A percentile compares a stretch with the other conserved stretches of the same genome.
These are phyloP conservation scores for Fagus crenata DNA, from an alignment of 306 rosid genomes.

Conservation along the genomic window DNA sequence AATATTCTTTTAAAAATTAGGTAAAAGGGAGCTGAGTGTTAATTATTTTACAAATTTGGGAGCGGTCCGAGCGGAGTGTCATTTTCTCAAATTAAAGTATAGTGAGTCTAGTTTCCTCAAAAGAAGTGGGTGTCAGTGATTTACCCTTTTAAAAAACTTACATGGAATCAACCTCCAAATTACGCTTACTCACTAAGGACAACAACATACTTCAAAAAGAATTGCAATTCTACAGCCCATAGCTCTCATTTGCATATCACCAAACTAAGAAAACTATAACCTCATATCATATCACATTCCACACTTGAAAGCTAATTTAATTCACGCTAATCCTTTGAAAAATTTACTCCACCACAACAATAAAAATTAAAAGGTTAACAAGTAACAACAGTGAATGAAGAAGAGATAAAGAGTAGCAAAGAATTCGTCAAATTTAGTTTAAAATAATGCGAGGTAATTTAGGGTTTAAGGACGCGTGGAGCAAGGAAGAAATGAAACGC, in stretches of 20 bases:
- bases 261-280: slow-evolving; percentile 35
- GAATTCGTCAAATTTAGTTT: slow-evolving; percentile 40
- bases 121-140: no score
- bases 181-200: slow-evolving; percentile 93
- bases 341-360: not conserved
- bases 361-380: not conserved
- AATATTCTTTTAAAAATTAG: no score
- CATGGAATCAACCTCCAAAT: slow-evolving; percentile 98
- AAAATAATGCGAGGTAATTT: slow-evolving; percentile 24
- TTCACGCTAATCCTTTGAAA: slow-evolving; percentile 9
- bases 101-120: no score
- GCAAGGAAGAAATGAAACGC: not conserved
- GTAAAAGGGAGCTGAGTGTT: no score
- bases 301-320: slow-evolving; percentile 18
- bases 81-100: no score
- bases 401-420: no score
- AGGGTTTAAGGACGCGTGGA: slow-evolving; percentile 50
- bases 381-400: slow-evolving; percentile 7
- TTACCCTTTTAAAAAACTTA: no score
- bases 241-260: slow-evolving; percentile 42
- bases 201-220: slow-evolving; percentile 84
- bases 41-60: no score
- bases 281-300: slow-evolving; percentile 34
- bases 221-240: slow-evolving; percentile 60
- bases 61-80: no score